phyloP scores from a whole-genome alignment of 1,139 yeast species.

The Eremothecium cymbalariae region DNA sequence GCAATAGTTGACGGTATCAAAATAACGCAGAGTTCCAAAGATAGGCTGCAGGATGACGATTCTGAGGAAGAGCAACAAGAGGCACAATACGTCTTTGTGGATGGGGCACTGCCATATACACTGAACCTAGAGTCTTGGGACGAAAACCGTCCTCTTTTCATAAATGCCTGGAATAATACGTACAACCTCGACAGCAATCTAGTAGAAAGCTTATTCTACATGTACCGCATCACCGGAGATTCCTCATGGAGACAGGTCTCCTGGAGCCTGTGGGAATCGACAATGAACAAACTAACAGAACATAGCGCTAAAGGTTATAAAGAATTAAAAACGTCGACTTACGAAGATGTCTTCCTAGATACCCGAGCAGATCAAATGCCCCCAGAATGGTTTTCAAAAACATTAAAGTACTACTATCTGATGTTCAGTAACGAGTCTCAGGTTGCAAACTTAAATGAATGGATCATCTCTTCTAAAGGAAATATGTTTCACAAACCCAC shows the following conservation, averaged over 20 bases:
- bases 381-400: constrained; percentile 75
- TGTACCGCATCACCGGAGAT: constrained; percentile 71
- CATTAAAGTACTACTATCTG: constrained; percentile 65
- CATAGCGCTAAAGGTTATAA: constrained; percentile 38
- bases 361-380: constrained; percentile 43
- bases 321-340: constrained; percentile 36
- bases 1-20: not conserved
- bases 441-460: constrained; percentile 49
- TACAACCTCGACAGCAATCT: constrained; percentile 24
- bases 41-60: too few relatives aligned
- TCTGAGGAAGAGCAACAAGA: too few relatives aligned
- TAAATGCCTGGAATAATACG: constrained; percentile 45
- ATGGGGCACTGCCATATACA: not conserved
- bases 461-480: constrained; percentile 72
- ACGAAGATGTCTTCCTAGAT: constrained; percentile 44
- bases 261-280: constrained; percentile 54
- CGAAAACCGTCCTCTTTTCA: constrained; percentile 34
- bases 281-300: constrained; percentile 45
- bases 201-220: constrained; percentile 64
- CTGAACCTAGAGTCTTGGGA: constrained; percentile 7
- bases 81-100: too few relatives aligned
- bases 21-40: too few relatives aligned
- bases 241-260: constrained; percentile 62
- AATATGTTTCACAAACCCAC: constrained; percentile 49
- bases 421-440: constrained; percentile 51